Evolutionary conservation across 2,329 filamentous ascomycete species (phyloP).

Genomic region (Fusarium praegraminearum): DNA sequence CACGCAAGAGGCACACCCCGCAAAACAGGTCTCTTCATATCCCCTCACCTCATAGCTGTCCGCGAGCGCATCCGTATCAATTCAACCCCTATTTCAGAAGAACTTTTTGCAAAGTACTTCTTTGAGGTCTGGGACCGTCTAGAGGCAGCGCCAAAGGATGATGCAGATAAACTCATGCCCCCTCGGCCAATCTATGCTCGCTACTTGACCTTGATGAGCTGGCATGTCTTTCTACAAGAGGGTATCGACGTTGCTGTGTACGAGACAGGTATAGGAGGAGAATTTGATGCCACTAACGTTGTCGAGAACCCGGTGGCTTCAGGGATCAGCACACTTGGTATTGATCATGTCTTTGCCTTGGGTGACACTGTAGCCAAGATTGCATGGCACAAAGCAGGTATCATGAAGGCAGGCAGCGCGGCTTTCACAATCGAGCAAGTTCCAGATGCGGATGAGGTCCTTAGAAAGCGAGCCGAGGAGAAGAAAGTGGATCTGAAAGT

Average conservation of each 20-base stretch:
- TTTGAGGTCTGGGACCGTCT: constrained; percentile 75
- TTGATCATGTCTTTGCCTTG: constrained; percentile 75
- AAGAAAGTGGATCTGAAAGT: constrained; percentile 62
- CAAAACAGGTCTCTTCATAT: constrained; percentile 74
- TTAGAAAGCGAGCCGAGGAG: constrained; percentile 64
- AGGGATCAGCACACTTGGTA: constrained; percentile 74
- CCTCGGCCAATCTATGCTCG: constrained; percentile 69
- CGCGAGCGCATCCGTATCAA: constrained; percentile 76
- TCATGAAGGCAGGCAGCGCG: constrained; percentile 71
- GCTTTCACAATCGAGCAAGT: constrained; percentile 70
- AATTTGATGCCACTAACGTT: constrained; percentile 77
- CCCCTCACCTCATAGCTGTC: constrained; percentile 75
- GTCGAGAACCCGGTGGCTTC: constrained; percentile 68
- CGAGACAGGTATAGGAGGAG: constrained; percentile 76
- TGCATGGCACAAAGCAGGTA: constrained; percentile 80
- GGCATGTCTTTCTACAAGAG: constrained; percentile 74
- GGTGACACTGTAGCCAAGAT: constrained; percentile 74
- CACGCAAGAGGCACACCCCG: constrained; percentile 50
- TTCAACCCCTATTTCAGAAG: constrained; percentile 67
- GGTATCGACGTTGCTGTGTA: constrained; percentile 72
- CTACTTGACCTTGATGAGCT: constrained; percentile 74
- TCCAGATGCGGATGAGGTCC: constrained; percentile 58
- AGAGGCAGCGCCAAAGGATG: constrained; percentile 51
- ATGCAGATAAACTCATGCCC: constrained; percentile 52
- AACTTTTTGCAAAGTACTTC: constrained; percentile 72